Conservation (phyloP, 208 protist species). For the Wallacemonas collosoma region DNA sequence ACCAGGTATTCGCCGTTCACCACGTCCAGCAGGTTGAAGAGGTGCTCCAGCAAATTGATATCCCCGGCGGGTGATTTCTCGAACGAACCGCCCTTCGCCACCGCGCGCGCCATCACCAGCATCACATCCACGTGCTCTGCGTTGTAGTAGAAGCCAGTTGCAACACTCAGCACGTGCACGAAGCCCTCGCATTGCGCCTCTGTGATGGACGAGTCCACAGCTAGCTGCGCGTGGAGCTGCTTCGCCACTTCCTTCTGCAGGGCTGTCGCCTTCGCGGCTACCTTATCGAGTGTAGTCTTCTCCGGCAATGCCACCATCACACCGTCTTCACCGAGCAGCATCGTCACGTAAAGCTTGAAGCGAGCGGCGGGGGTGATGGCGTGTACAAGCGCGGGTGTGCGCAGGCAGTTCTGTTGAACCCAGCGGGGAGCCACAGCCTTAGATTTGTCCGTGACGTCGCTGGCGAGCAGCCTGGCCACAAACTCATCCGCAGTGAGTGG, state of each 20-base stretch:
- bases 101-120: slow-evolving; percentile 39
- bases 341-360: slow-evolving; percentile 53
- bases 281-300: slow-evolving; percentile 18
- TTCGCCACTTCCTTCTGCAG: slow-evolving; percentile 31
- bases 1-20: slow-evolving; percentile 46
- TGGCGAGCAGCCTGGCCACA: slow-evolving; percentile 27
- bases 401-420: slow-evolving; percentile 65
- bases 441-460: not conserved
- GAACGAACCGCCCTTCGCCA: slow-evolving; percentile 28
- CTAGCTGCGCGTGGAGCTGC: slow-evolving; percentile 22
- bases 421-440: slow-evolving; percentile 24
- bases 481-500: slow-evolving; percentile 25
- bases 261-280: slow-evolving; percentile 33
- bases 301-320: slow-evolving; percentile 1
- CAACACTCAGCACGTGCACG: slow-evolving; percentile 35
- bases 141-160: slow-evolving; percentile 49
- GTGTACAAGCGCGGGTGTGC: slow-evolving; percentile 53
- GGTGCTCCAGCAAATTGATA: slow-evolving; percentile 4
- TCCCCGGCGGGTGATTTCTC: slow-evolving; percentile 9
- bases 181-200: slow-evolving; percentile 39
- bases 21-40: slow-evolving; percentile 31
- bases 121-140: slow-evolving; percentile 44
- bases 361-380: slow-evolving; percentile 40
- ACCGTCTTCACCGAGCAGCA: slow-evolving; percentile 40
- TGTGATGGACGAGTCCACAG: slow-evolving; percentile 24